Evolutionary conservation across 2,329 filamentous ascomycete genomes (phyloP).

Genomic region (Elsinoe necatrix): DNA sequence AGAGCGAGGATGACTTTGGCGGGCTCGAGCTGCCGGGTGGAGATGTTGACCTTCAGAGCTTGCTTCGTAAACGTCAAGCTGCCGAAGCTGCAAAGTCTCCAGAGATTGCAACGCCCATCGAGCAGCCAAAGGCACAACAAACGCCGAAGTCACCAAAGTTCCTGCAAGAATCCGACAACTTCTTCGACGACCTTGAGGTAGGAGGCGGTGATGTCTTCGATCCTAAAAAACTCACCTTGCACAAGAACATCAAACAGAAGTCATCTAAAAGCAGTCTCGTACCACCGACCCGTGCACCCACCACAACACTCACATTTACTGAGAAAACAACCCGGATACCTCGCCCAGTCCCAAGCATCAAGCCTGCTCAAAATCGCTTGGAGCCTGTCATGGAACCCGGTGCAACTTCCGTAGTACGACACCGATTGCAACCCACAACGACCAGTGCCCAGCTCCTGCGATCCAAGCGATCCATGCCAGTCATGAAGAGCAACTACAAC

Average conservation of each 20-base stretch:
- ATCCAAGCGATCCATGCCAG: constrained; percentile 53
- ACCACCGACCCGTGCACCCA: constrained; percentile 61
- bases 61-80: constrained; percentile 62
- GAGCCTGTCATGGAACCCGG: constrained; percentile 90
- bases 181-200: constrained; percentile 78
- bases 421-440: constrained; percentile 44
- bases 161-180: constrained; percentile 54
- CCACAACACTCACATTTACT: constrained; percentile 85
- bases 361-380: constrained; percentile 52
- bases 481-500: constrained; percentile 41
- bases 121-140: constrained; percentile 29
- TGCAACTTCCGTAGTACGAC: constrained; percentile 59
- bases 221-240: constrained; percentile 69
- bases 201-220: constrained; percentile 76
- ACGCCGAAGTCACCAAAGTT: constrained; percentile 30
- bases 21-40: constrained; percentile 80
- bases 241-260: constrained; percentile 88
- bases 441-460: constrained; percentile 48
- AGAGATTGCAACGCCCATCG: constrained; percentile 29
- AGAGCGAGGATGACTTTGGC: constrained; percentile 87
- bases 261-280: constrained; percentile 55
- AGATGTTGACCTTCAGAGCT: constrained; percentile 72
- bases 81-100: constrained; percentile 30
- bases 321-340: constrained; percentile 73
- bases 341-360: constrained; percentile 53